These are phyloP conservation scores for Rasamsonia emersonii DNA, from an alignment of 2,329 filamentous ascomycete genomes.

Conservation along the genomic window DNA sequence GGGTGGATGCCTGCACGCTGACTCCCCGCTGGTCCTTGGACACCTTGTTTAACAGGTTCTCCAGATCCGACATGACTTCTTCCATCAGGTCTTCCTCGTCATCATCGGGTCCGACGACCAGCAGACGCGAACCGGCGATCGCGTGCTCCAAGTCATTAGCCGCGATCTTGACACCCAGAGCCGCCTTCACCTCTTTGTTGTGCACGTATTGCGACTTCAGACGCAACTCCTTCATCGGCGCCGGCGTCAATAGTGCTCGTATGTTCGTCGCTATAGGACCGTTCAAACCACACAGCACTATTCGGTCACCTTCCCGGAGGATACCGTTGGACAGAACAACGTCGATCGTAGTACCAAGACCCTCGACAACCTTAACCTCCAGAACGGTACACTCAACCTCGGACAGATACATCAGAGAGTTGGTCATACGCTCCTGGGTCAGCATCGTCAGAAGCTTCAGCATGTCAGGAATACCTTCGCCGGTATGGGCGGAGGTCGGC, in stretches of 20 bases:
- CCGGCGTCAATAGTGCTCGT: slow-evolving; percentile 84
- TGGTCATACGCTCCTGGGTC: slow-evolving; percentile 95
- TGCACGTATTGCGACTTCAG: slow-evolving; percentile 95
- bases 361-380: slow-evolving; percentile 98
- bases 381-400: slow-evolving; percentile 97
- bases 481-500: slow-evolving; percentile 95
- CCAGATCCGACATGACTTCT: slow-evolving; percentile 91
- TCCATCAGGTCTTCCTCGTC: slow-evolving; percentile 96
- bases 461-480: slow-evolving; percentile 98
- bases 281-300: slow-evolving; percentile 94
- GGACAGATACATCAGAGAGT: slow-evolving; percentile 93
- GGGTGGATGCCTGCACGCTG: slow-evolving; percentile 91
- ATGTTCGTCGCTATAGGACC: slow-evolving; percentile 94
- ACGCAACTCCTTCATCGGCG: slow-evolving; percentile 84
- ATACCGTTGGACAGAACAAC: slow-evolving; percentile 95
- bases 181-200: slow-evolving; percentile 98
- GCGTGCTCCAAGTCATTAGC: slow-evolving; percentile 92
- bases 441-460: slow-evolving; percentile 87
- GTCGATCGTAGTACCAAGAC: slow-evolving; percentile 97
- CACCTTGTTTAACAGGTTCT: slow-evolving; percentile 81
- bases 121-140: slow-evolving; percentile 88
- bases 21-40: slow-evolving; percentile 90
- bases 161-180: slow-evolving; percentile 96
- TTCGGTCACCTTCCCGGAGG: slow-evolving; percentile 83
- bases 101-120: slow-evolving; percentile 89